phyloP scores from a whole-genome alignment of 169 alveolate species.

The Plasmodium chabaudi region DNA sequence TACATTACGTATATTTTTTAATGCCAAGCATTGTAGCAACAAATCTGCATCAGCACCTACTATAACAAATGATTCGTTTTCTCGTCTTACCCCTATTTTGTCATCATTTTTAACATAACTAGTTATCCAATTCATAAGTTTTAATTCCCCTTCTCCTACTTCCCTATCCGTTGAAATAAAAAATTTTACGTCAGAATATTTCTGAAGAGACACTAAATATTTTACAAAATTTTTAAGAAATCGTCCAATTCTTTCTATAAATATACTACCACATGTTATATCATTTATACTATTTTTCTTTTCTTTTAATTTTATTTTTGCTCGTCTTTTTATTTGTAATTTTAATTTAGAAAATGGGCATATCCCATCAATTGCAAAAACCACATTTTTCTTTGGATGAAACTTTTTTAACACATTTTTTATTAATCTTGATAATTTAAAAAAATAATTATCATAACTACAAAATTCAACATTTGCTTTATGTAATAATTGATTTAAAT shows the following conservation, averaged over 20 bases:
- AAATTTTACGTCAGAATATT: slow-evolving; percentile 42
- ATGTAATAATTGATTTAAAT: slow-evolving; percentile 80
- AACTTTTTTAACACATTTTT: slow-evolving; percentile 59
- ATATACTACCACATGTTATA: slow-evolving; percentile 79
- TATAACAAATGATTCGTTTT: slow-evolving; percentile 74
- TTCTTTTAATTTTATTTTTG: slow-evolving; percentile 22
- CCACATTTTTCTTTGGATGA: slow-evolving; percentile 71
- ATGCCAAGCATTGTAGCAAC: slow-evolving; percentile 77
- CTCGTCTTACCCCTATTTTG: background rate
- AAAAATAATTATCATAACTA: slow-evolving; percentile 50
- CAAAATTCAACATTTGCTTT: slow-evolving; percentile 76
- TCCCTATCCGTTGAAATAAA: slow-evolving; percentile 76
- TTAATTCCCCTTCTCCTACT: slow-evolving; percentile 82
- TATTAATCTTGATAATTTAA: slow-evolving; percentile 70
- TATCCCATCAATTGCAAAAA: slow-evolving; percentile 81
- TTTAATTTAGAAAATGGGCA: slow-evolving; percentile 81
- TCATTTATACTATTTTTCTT: slow-evolving; percentile 31
- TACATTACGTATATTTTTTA: slow-evolving; percentile 73
- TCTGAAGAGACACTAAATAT: slow-evolving; percentile 31
- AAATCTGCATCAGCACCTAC: slow-evolving; percentile 83
- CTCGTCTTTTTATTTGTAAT: slow-evolving; percentile 74
- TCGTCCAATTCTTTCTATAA: slow-evolving; percentile 64
- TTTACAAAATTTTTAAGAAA: slow-evolving; percentile 71
- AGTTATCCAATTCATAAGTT: slow-evolving; percentile 79
- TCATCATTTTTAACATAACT: slow-evolving; percentile 14